These are phyloP conservation scores for Tylopilus felleus DNA, from an alignment of 768 basidiomycete genomes.

Conservation along the genomic window DNA sequence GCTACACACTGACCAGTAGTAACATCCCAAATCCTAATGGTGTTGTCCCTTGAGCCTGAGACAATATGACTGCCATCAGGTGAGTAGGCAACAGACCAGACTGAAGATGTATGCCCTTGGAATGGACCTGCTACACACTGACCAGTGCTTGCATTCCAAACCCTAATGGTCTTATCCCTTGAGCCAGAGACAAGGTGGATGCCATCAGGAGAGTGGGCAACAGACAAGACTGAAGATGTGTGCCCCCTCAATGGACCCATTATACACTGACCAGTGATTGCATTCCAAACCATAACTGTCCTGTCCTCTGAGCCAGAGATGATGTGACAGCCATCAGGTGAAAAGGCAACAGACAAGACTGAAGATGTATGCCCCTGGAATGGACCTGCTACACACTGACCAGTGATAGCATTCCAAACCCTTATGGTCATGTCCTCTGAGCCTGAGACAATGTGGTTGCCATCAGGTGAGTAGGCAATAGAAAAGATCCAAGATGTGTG, in stretches of 20 bases:
- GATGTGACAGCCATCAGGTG: too few species aligned
- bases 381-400: too few species aligned
- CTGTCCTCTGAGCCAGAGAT: too few species aligned
- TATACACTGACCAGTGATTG: too few species aligned
- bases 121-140: background rate
- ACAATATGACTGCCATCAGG: background rate
- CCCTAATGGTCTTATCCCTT: background rate
- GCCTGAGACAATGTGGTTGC: too few species aligned
- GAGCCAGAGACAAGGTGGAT: background rate
- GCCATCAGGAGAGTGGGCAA: background rate
- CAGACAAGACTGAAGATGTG: background rate
- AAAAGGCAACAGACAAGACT: too few species aligned
- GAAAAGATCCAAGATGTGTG: too few species aligned
- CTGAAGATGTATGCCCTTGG: background rate
- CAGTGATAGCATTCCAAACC: too few species aligned
- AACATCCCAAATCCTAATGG: background rate
- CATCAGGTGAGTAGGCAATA: too few species aligned
- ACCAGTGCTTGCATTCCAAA: background rate
- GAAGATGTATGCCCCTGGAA: too few species aligned
- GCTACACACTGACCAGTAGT: background rate
- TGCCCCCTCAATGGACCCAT: background rate
- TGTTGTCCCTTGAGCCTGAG: background rate
- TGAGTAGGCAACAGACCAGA: background rate
- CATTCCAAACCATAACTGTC: too few species aligned
- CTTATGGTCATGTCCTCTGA: too few species aligned